Evolutionary conservation across 805 yeast genomes (phyloP).

Genomic region (Lipomyces lipofer): DNA sequence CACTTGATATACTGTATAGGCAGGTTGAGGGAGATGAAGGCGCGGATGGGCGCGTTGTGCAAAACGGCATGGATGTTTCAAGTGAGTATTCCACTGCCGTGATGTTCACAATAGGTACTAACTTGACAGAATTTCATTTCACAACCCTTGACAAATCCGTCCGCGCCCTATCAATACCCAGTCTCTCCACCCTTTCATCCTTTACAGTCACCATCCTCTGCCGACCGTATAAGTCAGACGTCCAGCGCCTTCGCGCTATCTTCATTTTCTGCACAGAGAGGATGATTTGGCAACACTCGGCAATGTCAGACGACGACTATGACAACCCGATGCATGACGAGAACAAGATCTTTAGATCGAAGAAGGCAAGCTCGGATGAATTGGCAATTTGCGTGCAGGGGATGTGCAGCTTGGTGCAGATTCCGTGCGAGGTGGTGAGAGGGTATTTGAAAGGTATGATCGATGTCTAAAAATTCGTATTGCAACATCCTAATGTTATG

Average conservation of each 20-base stretch:
- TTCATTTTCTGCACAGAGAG: constrained; percentile 63
- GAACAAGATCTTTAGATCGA: constrained; percentile 41
- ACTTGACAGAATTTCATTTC: constrained; percentile 21
- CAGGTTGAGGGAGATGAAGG: constrained; percentile 35
- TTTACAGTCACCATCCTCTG: constrained; percentile 57
- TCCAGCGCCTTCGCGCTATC: constrained; percentile 66
- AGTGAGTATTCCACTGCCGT: no score
- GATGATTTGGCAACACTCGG: constrained; percentile 46
- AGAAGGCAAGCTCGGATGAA: constrained; percentile 66
- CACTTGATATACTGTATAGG: constrained; percentile 33
- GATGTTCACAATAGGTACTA: no score
- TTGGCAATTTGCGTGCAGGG: constrained; percentile 73
- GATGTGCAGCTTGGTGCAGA: constrained; percentile 66
- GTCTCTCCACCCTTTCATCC: constrained; percentile 51
- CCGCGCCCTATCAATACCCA: constrained; percentile 19
- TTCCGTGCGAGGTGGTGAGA: constrained; percentile 71
- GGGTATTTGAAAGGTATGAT: constrained; percentile 68
- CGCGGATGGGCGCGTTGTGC: constrained; percentile 27
- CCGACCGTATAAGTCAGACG: constrained; percentile 51
- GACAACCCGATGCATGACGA: constrained; percentile 32
- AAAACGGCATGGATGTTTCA: constrained; percentile 22
- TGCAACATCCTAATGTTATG: background rate
- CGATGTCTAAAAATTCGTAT: background rate
- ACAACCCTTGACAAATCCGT: constrained; percentile 25
- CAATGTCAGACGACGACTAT: constrained; percentile 29